These are phyloP conservation scores for Euphorbia lathyris DNA, from an alignment of 345 rosid genomes.

Conservation along the genomic window DNA sequence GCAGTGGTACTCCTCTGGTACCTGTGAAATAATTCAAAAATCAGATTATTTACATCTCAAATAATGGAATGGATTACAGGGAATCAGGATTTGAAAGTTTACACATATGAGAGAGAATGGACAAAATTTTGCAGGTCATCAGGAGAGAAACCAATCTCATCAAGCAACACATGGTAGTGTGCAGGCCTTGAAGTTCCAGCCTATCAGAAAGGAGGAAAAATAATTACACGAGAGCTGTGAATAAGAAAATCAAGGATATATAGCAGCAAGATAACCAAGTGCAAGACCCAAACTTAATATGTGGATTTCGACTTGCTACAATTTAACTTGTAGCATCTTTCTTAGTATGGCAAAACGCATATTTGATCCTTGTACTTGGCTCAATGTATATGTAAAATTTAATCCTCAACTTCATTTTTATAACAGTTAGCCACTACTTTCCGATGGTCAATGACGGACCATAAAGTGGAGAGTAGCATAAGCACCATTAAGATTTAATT, in stretches of 20 bases:
- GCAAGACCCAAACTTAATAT: neutral
- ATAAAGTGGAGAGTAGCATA: too few species aligned
- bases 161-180: slow-evolving; percentile 76
- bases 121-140: slow-evolving; percentile 65
- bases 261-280: neutral
- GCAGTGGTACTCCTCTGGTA: slow-evolving; percentile 85
- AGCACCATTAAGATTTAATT: too few species aligned
- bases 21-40: slow-evolving; percentile 32
- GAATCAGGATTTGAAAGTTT: slow-evolving; percentile 30
- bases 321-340: neutral
- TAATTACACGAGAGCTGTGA: neutral
- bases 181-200: slow-evolving; percentile 85
- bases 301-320: neutral
- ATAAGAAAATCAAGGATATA: neutral
- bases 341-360: neutral
- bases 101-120: slow-evolving; percentile 81
- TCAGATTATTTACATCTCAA: neutral
- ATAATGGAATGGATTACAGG: slow-evolving; percentile 3
- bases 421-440: too few species aligned
- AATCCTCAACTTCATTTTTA: too few species aligned
- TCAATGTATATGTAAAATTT: too few species aligned
- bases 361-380: too few species aligned
- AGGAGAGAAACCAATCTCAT: slow-evolving; percentile 81
- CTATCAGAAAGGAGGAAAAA: slow-evolving; percentile 23
- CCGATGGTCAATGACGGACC: too few species aligned